phyloP scores from a whole-genome alignment of 176 grass and related monocot species.

The Pontederia paniculata region DNA sequence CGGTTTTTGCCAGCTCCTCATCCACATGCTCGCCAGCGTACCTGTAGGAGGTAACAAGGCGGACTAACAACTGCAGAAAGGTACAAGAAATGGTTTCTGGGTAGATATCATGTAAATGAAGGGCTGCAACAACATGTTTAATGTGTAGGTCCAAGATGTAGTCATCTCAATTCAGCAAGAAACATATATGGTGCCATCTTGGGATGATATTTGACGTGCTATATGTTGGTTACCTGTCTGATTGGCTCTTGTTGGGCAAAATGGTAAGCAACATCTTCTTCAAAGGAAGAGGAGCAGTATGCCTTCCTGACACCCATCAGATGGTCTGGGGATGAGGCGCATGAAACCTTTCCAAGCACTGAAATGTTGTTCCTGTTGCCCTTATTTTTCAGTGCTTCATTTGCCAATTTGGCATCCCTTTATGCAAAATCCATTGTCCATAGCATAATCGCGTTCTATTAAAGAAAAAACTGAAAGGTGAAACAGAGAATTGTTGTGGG shows the following conservation, averaged over 20 bases:
- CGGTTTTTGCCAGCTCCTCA: too few relatives aligned
- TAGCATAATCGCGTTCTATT: slow-evolving; percentile 68
- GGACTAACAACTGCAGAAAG: too few relatives aligned
- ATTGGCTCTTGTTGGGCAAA: slow-evolving; percentile 41
- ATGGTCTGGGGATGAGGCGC: slow-evolving; percentile 74
- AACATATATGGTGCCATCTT: neutral
- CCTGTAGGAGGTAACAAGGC: too few relatives aligned
- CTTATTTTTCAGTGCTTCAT: slow-evolving; percentile 55
- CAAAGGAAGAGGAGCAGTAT: slow-evolving; percentile 54
- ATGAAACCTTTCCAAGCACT: slow-evolving; percentile 75
- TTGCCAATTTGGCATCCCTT: too few relatives aligned
- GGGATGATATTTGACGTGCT: neutral
- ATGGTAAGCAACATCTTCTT: slow-evolving; percentile 67
- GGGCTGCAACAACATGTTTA: too few relatives aligned
- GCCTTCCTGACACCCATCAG: slow-evolving; percentile 79
- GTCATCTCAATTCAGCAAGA: neutral
- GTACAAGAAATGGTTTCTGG: neutral
- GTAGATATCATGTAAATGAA: neutral
- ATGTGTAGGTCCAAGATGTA: too few relatives aligned
- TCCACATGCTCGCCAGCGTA: too few relatives aligned
- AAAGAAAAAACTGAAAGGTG: neutral
- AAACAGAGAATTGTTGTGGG: too few relatives aligned
- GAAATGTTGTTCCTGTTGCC: slow-evolving; percentile 27
- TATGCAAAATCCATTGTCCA: slow-evolving; percentile 56
- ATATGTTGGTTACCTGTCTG: slow-evolving; percentile 24